Evolutionary conservation across 1,284 basidiomycete genomes (phyloP), one percentile per base, ranked within the genome.

Genomic region (Fistulinella cinereoalba): DNA sequence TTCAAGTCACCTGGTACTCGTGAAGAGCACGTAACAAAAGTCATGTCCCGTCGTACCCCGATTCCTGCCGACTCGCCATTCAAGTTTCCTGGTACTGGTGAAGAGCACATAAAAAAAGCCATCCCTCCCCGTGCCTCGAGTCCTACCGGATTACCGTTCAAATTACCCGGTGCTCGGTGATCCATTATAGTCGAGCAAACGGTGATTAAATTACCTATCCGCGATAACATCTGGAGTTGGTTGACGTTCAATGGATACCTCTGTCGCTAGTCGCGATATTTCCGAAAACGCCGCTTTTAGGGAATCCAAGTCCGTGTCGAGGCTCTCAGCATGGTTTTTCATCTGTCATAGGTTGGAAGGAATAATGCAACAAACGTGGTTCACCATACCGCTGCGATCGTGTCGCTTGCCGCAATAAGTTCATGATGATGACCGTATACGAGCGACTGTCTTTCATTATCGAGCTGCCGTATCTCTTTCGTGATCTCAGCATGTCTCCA

Each of bases 361-460:
- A 25, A 38, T 22, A 10, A 32, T 15, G 23, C 1, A 40, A 32
- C n/a, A 25, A 31, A 31, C 18, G 22, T 10, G 32, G 28, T n/a
- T 46, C n/a, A 12, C 64, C 82, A 36, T 68, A 92, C 91, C 19
- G 85, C 82, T 49, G 83, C 81, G 52, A 96, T 95, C 6, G 93
- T 96, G 58, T 93, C 91, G 54, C 87, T 91, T 1, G 92, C 93
- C 1, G 89, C 88, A 39, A 96, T 93, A 18, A 96, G 81, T 59
- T 96, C 92, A 55, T 94, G 92, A 60, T 96, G 92, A 58, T 96
- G 92, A 56, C 96, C 94, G 64, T 96, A 96, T 4, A 96, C 93
- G 31, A 96, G 71, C 18, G 88, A 88, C 64, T 96, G 93, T 25
- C 91, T 76, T 62, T 95, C 92, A 55, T 87, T 84, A 49, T 95